A percentile compares a stretch with the other conserved stretches of the same genome.
These are phyloP conservation scores for Candida dubliniensis DNA, from an alignment of 1,139 yeast species.

Conservation along the genomic window DNA sequence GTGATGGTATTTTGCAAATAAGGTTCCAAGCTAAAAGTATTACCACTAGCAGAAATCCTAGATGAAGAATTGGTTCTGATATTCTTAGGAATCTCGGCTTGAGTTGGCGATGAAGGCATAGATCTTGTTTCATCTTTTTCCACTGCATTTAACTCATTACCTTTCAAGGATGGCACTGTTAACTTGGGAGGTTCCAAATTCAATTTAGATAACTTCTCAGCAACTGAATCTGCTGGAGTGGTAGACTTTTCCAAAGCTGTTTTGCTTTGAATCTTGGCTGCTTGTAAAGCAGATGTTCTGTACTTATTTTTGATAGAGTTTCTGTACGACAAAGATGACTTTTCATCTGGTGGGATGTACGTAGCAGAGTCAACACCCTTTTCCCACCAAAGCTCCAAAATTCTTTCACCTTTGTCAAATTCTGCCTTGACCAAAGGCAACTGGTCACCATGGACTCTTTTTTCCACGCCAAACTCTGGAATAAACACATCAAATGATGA, in stretches of 20 bases:
- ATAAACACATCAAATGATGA: conserved; percentile 92
- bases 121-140: conserved; percentile 17
- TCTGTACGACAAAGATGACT: conserved; percentile 71
- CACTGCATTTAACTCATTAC: conserved; percentile 9
- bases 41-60: conserved; percentile 14
- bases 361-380: conserved; percentile 89
- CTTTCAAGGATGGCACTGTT: conserved; percentile 33
- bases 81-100: conserved; percentile 26
- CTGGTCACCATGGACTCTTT: conserved; percentile 97
- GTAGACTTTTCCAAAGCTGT: conserved; percentile 30
- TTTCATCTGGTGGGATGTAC: conserved; percentile 85
- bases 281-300: conserved; percentile 68
- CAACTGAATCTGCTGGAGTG: conserved; percentile 42
- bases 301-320: conserved; percentile 76
- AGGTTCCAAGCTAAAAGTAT: conserved; percentile 43
- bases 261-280: conserved; percentile 58
- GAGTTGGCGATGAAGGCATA: conserved; percentile 30
- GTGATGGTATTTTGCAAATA: conserved; percentile 58
- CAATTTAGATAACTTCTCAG: conserved; percentile 49
- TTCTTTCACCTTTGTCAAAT: conserved; percentile 67
- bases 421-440: conserved; percentile 91
- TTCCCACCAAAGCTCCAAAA: conserved; percentile 89
- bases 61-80: conserved; percentile 28
- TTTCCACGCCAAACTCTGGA: conserved; percentile 95
- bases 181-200: conserved; percentile 55